Conservation (phyloP, 805 yeast genomes). For the Ogataea ganodermae region DNA sequence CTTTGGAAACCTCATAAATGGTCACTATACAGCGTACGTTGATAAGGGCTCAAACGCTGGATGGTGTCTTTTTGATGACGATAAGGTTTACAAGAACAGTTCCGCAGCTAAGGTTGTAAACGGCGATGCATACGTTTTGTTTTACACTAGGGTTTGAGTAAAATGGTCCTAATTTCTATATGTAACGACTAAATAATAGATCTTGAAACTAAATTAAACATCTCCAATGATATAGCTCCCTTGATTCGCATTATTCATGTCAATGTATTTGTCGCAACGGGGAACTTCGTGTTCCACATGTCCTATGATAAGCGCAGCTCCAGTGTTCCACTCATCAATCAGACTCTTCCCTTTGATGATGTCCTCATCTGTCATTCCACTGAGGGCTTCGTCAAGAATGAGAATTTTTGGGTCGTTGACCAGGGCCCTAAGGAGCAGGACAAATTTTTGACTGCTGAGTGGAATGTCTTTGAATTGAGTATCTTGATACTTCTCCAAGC, state of each 20-base stretch:
- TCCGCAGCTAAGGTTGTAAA: conserved; percentile 58
- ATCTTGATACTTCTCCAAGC: conserved; percentile 41
- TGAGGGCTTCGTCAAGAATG: conserved; percentile 89
- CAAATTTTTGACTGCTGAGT: conserved; percentile 76
- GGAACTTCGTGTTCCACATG: conserved; percentile 85
- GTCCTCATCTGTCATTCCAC: conserved; percentile 77
- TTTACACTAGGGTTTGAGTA: conserved; percentile 54
- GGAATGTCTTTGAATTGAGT: conserved; percentile 53
- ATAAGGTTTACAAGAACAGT: conserved; percentile 58
- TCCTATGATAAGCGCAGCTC: conserved; percentile 78
- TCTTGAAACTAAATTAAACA: neutral
- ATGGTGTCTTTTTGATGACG: conserved; percentile 87
- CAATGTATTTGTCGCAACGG: conserved; percentile 53
- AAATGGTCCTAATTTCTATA: neutral
- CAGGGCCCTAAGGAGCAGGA: conserved; percentile 73
- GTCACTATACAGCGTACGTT: conserved; percentile 86
- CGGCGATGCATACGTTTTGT: conserved; percentile 79
- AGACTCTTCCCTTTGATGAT: conserved; percentile 56
- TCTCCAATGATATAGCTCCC: conserved; percentile 36
- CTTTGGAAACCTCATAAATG: conserved; percentile 77
- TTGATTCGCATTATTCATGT: conserved; percentile 36
- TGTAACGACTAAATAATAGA: neutral
- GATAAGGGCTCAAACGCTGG: conserved; percentile 57
- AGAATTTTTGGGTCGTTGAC: conserved; percentile 76
- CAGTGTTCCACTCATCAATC: conserved; percentile 51